A percentile compares a stretch with the other conserved stretches of the same genome.
Conservation (phyloP, 768 basidiomycete species). For the Agaricus subrufescens region DNA sequence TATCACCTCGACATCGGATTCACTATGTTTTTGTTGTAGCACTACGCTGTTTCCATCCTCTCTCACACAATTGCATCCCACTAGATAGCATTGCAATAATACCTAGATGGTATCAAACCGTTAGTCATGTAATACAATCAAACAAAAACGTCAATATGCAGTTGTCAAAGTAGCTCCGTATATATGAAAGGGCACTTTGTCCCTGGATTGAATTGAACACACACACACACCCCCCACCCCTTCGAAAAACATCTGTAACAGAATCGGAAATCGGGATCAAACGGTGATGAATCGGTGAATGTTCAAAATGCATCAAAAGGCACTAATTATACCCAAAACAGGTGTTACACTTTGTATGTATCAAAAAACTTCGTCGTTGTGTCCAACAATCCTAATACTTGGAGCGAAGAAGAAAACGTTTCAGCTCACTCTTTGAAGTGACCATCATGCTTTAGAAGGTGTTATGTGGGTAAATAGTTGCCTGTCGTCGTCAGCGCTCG, state of each 20-base stretch:
- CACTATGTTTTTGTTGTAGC: slow-evolving; percentile 7
- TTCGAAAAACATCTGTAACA: neutral
- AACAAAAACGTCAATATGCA: neutral
- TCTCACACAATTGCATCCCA: neutral
- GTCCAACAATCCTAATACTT: neutral
- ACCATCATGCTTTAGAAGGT: neutral
- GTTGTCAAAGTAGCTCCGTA: neutral
- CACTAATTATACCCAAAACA: slow-evolving; percentile 6
- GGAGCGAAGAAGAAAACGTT: neutral
- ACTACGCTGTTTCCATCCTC: neutral
- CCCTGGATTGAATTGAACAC: neutral
- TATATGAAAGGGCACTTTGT: neutral
- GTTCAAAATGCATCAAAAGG: neutral
- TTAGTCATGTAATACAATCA: no score
- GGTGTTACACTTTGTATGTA: neutral
- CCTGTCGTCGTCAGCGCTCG: neutral
- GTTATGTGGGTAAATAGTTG: neutral
- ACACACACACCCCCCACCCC: neutral
- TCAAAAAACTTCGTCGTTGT: neutral
- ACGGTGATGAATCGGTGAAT: neutral
- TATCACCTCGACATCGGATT: neutral
- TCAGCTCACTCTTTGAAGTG: neutral
- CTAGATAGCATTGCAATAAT: neutral
- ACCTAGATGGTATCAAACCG: neutral
- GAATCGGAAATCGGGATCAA: neutral